Percentiles rank a stretch among this genome's conserved stretches.
These are phyloP conservation scores for Hanseniaspora vineae DNA, from an alignment of 805 yeast genomes.

Conservation along the genomic window DNA sequence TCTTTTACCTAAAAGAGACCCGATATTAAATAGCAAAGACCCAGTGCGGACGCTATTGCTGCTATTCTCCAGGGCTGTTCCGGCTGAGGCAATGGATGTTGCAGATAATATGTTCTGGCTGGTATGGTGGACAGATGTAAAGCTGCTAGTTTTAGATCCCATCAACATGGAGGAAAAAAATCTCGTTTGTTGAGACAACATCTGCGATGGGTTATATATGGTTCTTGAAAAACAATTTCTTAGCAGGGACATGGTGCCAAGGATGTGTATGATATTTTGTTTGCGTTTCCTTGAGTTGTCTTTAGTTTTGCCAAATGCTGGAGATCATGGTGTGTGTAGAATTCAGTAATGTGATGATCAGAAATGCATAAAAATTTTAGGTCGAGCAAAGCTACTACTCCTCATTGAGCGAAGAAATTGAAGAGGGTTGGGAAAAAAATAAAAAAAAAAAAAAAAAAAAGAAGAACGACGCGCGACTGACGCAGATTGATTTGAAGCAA, in stretches of 20 bases:
- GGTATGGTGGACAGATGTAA: constrained; percentile 2
- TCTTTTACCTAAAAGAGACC: constrained; percentile 25
- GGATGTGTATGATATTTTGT: no score
- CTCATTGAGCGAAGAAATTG: no score
- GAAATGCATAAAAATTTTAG: no score
- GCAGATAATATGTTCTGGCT: constrained; percentile 1
- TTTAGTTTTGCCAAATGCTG: no score
- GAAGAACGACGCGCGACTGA: no score
- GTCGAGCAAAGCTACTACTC: no score
- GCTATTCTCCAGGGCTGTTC: background rate
- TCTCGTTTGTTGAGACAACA: background rate
- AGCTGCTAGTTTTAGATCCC: constrained; percentile 9
- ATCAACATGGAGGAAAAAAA: constrained; percentile 17
- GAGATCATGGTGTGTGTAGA: no score
- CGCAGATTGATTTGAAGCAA: no score
- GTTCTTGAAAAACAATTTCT: background rate
- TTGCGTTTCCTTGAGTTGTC: no score
- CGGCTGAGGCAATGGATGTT: constrained; percentile 4
- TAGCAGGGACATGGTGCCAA: background rate
- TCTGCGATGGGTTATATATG: background rate
- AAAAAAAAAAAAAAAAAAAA: no score
- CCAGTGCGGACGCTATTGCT: constrained; percentile 16
- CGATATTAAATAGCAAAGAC: constrained; percentile 30
- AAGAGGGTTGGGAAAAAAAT: no score
- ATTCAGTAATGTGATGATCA: no score